Conservation (phyloP, 2,329 filamentous ascomycete genomes). For the Akanthomyces lecanii region DNA sequence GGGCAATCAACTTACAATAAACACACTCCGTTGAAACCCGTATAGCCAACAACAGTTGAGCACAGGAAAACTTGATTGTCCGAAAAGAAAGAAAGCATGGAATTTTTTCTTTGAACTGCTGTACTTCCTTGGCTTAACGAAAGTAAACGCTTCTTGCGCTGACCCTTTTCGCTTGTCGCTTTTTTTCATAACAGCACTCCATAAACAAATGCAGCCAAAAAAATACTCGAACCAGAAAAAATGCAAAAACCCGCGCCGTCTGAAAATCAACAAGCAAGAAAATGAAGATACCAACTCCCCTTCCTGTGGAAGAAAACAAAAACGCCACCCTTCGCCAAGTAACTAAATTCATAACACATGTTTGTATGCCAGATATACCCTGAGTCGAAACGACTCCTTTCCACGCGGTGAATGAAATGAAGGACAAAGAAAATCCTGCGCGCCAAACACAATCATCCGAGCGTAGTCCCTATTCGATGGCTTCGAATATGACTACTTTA, state of each 20-base stretch:
- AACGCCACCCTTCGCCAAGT: neutral
- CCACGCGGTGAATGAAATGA: neutral
- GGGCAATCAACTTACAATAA: no score
- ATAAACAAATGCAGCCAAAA: neutral
- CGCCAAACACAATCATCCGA: no score
- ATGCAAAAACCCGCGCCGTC: neutral
- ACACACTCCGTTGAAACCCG: no score
- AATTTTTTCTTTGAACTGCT: neutral
- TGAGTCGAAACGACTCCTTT: neutral
- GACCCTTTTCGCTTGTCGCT: neutral
- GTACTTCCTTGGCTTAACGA: neutral
- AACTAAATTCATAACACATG: neutral
- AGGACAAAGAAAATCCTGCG: no score
- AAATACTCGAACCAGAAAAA: neutral
- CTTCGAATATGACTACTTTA: no score
- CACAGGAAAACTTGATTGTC: no score
- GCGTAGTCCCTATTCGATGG: no score
- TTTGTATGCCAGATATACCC: neutral
- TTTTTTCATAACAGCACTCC: neutral
- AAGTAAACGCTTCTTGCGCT: neutral
- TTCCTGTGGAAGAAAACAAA: neutral
- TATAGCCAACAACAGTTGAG: no score
- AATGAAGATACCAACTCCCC: neutral
- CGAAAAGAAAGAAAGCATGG: no score
- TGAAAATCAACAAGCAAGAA: neutral